These are phyloP conservation scores for Exophiala spinifera DNA, from an alignment of 2,329 filamentous ascomycete species.

Conservation along the genomic window DNA sequence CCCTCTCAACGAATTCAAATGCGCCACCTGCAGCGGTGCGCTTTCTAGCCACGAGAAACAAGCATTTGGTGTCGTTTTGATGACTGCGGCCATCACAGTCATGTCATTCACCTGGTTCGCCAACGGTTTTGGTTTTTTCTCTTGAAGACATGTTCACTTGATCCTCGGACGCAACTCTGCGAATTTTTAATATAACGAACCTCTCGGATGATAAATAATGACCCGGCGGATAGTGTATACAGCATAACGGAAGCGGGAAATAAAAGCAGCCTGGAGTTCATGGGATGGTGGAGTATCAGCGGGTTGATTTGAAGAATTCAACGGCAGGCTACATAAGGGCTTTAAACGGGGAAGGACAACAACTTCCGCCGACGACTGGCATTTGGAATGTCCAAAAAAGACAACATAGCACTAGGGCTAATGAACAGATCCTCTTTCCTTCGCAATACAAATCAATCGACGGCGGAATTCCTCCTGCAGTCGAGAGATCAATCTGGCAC, in stretches of 20 bases:
- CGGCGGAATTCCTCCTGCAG: neutral
- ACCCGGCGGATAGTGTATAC: constrained; percentile 17
- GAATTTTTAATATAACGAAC: constrained; percentile 12
- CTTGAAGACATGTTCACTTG: constrained; percentile 2
- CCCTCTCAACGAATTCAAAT: constrained; percentile 47
- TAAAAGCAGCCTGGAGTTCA: constrained; percentile 1
- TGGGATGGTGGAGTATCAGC: constrained; percentile 2
- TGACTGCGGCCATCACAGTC: constrained; percentile 56
- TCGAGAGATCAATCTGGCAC: neutral
- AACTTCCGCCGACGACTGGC: neutral
- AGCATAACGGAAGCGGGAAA: constrained; percentile 14
- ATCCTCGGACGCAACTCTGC: constrained; percentile 7
- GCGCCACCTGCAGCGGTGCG: constrained; percentile 55
- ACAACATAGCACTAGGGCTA: neutral
- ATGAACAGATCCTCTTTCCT: neutral
- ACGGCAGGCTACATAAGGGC: constrained; percentile 1
- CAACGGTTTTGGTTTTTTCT: constrained; percentile 39
- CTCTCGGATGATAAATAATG: constrained; percentile 19
- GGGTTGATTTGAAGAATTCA: neutral
- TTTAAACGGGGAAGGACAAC: constrained; percentile 3
- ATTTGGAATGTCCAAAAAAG: neutral
- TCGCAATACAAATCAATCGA: neutral
- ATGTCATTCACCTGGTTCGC: constrained; percentile 56
- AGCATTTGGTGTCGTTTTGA: constrained; percentile 54
- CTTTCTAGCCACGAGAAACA: constrained; percentile 53